phyloP scores from a whole-genome alignment of 768 basidiomycete species.

The Agrocybe pediades region DNA sequence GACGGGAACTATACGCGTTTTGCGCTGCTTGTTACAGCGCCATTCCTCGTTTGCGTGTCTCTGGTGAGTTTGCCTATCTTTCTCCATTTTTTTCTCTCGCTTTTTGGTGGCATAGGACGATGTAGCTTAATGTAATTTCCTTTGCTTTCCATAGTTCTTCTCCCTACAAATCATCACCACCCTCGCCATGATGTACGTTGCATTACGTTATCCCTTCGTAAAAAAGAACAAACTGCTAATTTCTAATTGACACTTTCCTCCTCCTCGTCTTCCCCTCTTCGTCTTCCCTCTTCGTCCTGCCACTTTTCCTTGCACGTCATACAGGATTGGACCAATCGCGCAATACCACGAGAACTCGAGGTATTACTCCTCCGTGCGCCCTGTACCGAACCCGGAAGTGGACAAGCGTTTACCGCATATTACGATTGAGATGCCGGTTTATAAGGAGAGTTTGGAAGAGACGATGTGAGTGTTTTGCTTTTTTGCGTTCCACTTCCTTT shows the following conservation, averaged over 20 bases:
- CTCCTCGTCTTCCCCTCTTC: conserved; percentile 4
- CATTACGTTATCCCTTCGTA: too few relatives aligned
- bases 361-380: conserved; percentile 75
- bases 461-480: conserved; percentile 64
- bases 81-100: too few relatives aligned
- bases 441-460: conserved; percentile 82
- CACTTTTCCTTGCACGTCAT: conserved; percentile 22
- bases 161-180: conserved; percentile 68
- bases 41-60: conserved; percentile 76
- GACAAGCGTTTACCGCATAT: conserved; percentile 72
- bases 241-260: too few relatives aligned
- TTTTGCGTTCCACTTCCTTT: background rate
- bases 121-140: too few relatives aligned
- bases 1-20: conserved; percentile 69
- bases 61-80: conserved; percentile 45
- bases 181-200: conserved; percentile 61
- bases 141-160: conserved; percentile 59
- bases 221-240: too few relatives aligned
- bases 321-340: conserved; percentile 77
- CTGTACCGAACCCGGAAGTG: conserved; percentile 61
- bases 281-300: conserved; percentile 8
- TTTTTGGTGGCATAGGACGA: too few relatives aligned
- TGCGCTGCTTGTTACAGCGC: conserved; percentile 61
- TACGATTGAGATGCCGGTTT: conserved; percentile 84
- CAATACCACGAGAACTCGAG: conserved; percentile 85